Conservation (phyloP, 1,139 yeast species). For the Geotrichum macrosporum region DNA sequence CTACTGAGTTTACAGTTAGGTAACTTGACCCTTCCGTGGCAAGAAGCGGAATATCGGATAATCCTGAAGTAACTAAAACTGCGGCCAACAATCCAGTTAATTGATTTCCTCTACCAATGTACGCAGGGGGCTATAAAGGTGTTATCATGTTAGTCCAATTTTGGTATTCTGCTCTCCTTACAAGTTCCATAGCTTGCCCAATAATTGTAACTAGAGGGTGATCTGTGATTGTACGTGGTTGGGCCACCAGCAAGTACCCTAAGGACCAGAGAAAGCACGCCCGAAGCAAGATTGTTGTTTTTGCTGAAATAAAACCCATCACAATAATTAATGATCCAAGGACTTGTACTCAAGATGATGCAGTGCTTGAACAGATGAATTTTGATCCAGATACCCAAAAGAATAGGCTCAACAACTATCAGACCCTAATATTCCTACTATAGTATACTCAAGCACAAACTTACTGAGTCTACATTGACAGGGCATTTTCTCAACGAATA, state of each 20-base stretch:
- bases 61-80: constrained; percentile 37
- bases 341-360: background rate
- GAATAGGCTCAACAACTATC: too few relatives aligned
- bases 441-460: too few relatives aligned
- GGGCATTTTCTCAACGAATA: too few relatives aligned
- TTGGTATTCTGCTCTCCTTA: too few relatives aligned
- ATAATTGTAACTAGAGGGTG: constrained; percentile 48
- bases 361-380: too few relatives aligned
- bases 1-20: constrained; percentile 18
- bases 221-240: constrained; percentile 39
- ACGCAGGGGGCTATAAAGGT: constrained; percentile 39
- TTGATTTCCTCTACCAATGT: constrained; percentile 40
- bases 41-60: constrained; percentile 32
- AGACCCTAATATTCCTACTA: too few relatives aligned
- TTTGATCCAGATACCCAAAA: too few relatives aligned
- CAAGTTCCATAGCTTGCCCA: constrained; percentile 54
- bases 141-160: too few relatives aligned
- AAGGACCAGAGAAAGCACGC: constrained; percentile 44
- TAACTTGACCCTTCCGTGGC: constrained; percentile 20
- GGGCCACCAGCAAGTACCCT: constrained; percentile 42
- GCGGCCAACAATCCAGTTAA: constrained; percentile 46
- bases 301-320: constrained; percentile 31
- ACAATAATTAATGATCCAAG: constrained; percentile 15
- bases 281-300: constrained; percentile 37
- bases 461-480: too few relatives aligned